Evolutionary conservation across 805 yeast species (phyloP).

Genomic region (Lipomyces sp.): DNA sequence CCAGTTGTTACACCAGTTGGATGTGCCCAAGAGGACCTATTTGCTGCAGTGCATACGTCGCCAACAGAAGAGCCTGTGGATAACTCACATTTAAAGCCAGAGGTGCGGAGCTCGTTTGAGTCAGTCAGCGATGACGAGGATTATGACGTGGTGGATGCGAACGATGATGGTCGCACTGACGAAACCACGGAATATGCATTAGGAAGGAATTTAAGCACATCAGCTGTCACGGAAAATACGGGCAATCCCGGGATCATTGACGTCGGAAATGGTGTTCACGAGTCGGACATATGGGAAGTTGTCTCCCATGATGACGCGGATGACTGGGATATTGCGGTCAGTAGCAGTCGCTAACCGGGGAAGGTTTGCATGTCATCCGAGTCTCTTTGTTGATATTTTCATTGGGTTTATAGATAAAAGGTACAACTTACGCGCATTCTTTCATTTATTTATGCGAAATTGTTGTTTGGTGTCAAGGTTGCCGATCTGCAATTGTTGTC

Average conservation of each 20-base stretch:
- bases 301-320: conserved; percentile 11
- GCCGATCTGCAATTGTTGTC: not conserved
- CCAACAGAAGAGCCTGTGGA: not conserved
- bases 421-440: not conserved
- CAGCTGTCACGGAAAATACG: not conserved
- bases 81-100: not conserved
- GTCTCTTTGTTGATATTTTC: not conserved
- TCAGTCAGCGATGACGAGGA: conserved; percentile 6
- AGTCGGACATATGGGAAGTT: conserved; percentile 9
- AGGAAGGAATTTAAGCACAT: not conserved
- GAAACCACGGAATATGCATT: not conserved
- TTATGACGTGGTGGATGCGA: not conserved
- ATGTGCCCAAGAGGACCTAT: too few relatives aligned
- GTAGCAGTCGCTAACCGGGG: not conserved
- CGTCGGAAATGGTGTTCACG: not conserved
- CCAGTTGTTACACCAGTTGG: not conserved
- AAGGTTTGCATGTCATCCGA: not conserved
- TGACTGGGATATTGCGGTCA: conserved; percentile 4
- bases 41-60: not conserved
- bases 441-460: not conserved
- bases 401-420: not conserved
- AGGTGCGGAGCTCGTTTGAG: not conserved
- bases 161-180: not conserved
- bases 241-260: not conserved
- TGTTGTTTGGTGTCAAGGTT: not conserved